A percentile compares a stretch with the other conserved stretches of the same genome.
Conservation (phyloP, 805 yeast genomes). For the Saturnispora gosingensis region DNA sequence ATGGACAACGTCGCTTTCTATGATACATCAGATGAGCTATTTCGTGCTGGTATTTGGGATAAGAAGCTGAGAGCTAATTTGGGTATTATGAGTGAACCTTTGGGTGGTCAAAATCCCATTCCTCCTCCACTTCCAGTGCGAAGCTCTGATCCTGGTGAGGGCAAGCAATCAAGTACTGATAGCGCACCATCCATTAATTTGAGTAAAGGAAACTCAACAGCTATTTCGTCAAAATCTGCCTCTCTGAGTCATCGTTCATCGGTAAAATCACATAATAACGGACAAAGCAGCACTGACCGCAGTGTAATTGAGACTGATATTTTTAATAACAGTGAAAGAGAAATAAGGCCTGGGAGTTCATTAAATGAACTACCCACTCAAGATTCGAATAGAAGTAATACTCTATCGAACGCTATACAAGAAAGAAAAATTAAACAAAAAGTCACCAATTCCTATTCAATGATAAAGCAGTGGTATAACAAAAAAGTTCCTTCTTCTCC, state of each 20-base stretch:
- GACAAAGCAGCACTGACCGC: neutral
- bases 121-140: slow-evolving; percentile 4
- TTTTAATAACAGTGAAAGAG: neutral
- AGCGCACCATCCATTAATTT: neutral
- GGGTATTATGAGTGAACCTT: neutral
- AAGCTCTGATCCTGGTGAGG: neutral
- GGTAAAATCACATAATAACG: neutral
- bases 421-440: slow-evolving; percentile 14
- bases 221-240: neutral
- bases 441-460: slow-evolving; percentile 40
- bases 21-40: slow-evolving; percentile 56
- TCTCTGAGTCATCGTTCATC: neutral
- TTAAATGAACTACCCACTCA: neutral
- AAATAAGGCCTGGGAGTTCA: neutral
- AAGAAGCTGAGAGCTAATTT: slow-evolving; percentile 14
- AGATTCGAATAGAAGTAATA: neutral
- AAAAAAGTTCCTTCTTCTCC: slow-evolving; percentile 17
- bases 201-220: neutral
- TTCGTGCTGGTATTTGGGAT: slow-evolving; percentile 94
- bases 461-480: slow-evolving; percentile 62
- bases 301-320: neutral
- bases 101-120: neutral
- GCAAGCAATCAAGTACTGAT: neutral
- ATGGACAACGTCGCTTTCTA: slow-evolving; percentile 82
- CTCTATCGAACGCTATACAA: neutral